Evolutionary conservation across 495 filamentous ascomycete species (phyloP).

Genomic region (Lasiosphaeria hispida): DNA sequence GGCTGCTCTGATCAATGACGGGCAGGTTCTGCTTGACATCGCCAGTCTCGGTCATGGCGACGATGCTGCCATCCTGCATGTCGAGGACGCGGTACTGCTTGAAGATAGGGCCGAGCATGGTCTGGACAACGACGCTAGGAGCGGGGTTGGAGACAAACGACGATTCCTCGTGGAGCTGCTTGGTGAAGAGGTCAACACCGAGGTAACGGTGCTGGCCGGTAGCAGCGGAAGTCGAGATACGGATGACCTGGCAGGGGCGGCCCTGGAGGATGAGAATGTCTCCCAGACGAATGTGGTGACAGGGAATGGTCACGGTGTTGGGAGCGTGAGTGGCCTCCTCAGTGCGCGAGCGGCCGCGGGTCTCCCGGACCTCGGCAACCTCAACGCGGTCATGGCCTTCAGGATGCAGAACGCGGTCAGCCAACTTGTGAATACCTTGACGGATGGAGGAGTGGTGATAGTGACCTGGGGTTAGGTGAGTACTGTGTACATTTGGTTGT

Average conservation of each 20-base stretch:
- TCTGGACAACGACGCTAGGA: constrained; percentile 96
- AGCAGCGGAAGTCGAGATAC: constrained; percentile 95
- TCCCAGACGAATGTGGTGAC: constrained; percentile 98
- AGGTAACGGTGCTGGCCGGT: constrained; percentile 99
- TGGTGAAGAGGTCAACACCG: constrained; percentile 98
- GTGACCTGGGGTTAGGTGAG: constrained; percentile 55
- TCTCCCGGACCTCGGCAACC: constrained; percentile 43
- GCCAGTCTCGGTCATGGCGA: constrained; percentile 60
- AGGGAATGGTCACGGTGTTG: constrained; percentile 96
- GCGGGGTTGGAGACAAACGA: constrained; percentile 96
- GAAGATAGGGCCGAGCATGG: constrained; percentile 99
- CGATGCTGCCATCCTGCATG: constrained; percentile 76
- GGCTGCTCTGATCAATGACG: constrained; percentile 87
- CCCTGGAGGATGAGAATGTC: constrained; percentile 99
- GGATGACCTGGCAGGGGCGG: constrained; percentile 99
- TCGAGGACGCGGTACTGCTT: constrained; percentile 99
- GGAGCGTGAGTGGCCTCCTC: constrained; percentile 44
- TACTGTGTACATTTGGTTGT: constrained; percentile 30
- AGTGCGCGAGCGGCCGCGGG: constrained; percentile 26
- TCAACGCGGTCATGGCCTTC: constrained; percentile 58
- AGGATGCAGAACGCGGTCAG: constrained; percentile 75
- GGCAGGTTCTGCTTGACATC: constrained; percentile 96
- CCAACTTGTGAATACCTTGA: constrained; percentile 77
- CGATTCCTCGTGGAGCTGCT: constrained; percentile 98
- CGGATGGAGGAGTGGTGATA: constrained; percentile 80